Base-by-base conservation (phyloP, 345 rosid species). In the Heritiera littoralis region DNA sequence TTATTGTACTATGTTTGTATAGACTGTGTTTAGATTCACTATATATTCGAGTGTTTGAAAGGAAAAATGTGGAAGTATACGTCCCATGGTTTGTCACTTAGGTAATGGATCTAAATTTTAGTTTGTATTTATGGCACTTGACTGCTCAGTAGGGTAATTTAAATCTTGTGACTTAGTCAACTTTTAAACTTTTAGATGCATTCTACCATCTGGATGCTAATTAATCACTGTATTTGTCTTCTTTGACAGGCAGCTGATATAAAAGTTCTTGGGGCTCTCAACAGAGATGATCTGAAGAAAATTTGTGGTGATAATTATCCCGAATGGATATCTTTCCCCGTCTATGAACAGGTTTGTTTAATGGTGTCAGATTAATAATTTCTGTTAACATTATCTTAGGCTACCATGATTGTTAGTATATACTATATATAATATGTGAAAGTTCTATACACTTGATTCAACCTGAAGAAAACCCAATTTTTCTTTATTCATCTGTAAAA, bases 241-340 rank as follows among this genome's bases (percentile, higher is more conserved):
- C 20, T 63, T 20, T 79, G 73, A 79, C 88, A 97, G 98, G 98
- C 99, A 65, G 98, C 86, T 78, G 99, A 97, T 88, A 86, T 93
- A 79, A 97, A 94, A 84, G 84, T 97, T 75, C 97, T 97, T 67
- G 97, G 97, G 74, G 78, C 96, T 41, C 97, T 92, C 51, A 90
- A 83, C 78, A 86, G 98, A 87, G 99, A 96, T 38, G 99, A 96
- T 85, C 86, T 94, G 86, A 97, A 84, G 92, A 97, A 94, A 87
- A 87, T 97, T 35, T 97, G 98, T 46, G 98, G 99, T 48, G 98
- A 94, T 80, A 94, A 94, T 80, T 93, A 89, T 83, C 99, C 99
- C 45, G 93, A 89, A 60, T 94, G 99, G 98, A 94, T 97, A 81
- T 97, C 99, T 2, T 97, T 97, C 80, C 98, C 99, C 20, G 98